Base-by-base conservation (phyloP, 371 early-diverging fungal species). In the Mucor ambiguus region DNA sequence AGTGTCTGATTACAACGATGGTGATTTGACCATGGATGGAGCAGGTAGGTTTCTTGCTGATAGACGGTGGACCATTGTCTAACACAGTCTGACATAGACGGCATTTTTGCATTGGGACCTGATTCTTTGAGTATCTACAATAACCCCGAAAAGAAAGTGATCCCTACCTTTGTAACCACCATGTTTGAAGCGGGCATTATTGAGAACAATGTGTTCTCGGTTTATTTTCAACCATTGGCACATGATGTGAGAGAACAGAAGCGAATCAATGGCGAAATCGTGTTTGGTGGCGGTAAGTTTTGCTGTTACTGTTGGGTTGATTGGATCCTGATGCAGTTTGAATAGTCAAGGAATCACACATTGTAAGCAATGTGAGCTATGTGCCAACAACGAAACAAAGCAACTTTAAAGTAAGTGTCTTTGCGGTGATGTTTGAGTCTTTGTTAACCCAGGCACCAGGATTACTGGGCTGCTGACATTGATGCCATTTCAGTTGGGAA, bases 391-490 rank as follows among this genome's bases (percentile, higher is more conserved):
- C 77, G 0, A 28, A 14, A 11, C 44, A 69, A n/a, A 11, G 0
- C 8, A 63, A 72, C 14, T 81, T 68, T 44, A 52, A 60, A 48
- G 77, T 78, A 43, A 55, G 24, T 6, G 2, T 29, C 18, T 5
- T 30, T 33, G 12, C 2, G 33, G 11, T 33, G 33, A 26, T 33
- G 9, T 33, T 4, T 4, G 33, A 7, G 33, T 33, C 33, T 33
- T 9, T n/a, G 28, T 8, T 38, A 26, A 57, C 11, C 32, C 5
- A 46, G 6, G 12, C 9, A 43, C 6, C 44, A 79, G 82, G 76
- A 79, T 41, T 82, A 79, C 59, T 82, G 82, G 82, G 79, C 82
- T 16, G 72, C 71, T 10, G 75, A 82, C 56, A 60, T 82, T 20
- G 69, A 77, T 30, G 32, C 37, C 1, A 70, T 82, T 7, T 20